Base-by-base conservation (phyloP, 371 early-diverging fungal genomes). In the Mucor irregularis region DNA sequence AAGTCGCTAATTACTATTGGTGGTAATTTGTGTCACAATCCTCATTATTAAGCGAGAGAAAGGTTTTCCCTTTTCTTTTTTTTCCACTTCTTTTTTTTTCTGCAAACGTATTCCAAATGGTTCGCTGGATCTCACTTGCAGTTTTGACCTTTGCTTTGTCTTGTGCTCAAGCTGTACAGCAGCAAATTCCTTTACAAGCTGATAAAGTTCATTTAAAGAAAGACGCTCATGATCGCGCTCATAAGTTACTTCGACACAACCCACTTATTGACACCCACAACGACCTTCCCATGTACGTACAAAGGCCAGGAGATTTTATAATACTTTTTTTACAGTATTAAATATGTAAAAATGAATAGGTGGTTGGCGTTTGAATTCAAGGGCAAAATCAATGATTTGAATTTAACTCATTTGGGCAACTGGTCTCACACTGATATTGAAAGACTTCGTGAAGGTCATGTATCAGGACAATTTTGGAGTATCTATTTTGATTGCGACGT, bases 381-480 rank as follows among this genome's bases (percentile, higher is more conserved):
- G 6, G 75, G 78, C 29, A 74, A 75, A 22, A 69, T 78, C 44
- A 74, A 74, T 28, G 26, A 74, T 25, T 25, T 74, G 48, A 65
- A 74, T 33, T 31, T 78, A 24, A 63, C 56, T 1, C 50, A 65
- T n/a, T 52, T 78, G 24, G 60, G 74, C 21, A n/a, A 42, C 13
- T 61, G 56, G 44, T 61, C 70, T 16, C 78, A 78, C 42, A 78
- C 78, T 4, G 78, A 78, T 45, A 71, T 78, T 45, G 45, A 52
- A n/a, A 63, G 72, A 24, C 55, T 78, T 24, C 62, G 61, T 10
- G 45, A 69, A 35, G 84, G 86, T 5, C 76, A 73, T 31, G 59
- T 88, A 7, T 73, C 74, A 0, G 85, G 73, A 1, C 85, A 85
- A 52, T 82, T 89, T 38, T 87, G 89, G 89, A 80, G 81, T 53